phyloP scores from a whole-genome alignment of 2,329 filamentous ascomycete species.

The Cercospora canescens region DNA sequence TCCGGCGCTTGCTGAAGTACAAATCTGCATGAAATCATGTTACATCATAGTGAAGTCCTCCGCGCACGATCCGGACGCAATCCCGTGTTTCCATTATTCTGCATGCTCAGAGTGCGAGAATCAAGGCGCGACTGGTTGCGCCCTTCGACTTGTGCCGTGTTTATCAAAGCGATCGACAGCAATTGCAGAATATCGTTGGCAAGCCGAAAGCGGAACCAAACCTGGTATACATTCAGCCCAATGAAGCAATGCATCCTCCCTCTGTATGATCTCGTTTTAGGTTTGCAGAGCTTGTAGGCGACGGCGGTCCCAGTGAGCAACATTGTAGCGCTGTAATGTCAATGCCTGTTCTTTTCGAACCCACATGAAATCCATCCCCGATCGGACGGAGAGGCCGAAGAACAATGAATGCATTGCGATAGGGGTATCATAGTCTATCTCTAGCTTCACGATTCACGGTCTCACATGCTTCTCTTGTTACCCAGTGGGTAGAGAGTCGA shows the following conservation, averaged over 20 bases:
- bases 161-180: too few relatives aligned
- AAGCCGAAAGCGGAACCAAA: too few relatives aligned
- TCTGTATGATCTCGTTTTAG: too few relatives aligned
- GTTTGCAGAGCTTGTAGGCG: too few relatives aligned
- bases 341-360: too few relatives aligned
- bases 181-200: too few relatives aligned
- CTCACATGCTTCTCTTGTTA: conserved; percentile 11
- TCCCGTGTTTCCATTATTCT: neutral
- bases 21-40: neutral
- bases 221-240: too few relatives aligned
- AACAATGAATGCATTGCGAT: neutral
- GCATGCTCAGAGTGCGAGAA: neutral
- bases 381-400: neutral
- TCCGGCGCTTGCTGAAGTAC: neutral
- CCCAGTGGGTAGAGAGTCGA: conserved; percentile 30
- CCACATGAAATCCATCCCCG: neutral
- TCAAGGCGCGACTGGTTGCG: too few relatives aligned
- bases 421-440: conserved; percentile 3
- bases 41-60: neutral
- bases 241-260: too few relatives aligned
- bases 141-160: too few relatives aligned
- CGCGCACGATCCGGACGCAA: neutral
- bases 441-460: neutral
- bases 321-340: too few relatives aligned
- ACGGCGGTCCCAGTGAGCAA: too few relatives aligned